These are phyloP conservation scores for Cyberlindnera euphorbiiphila DNA, from an alignment of 805 yeast genomes.

Conservation along the genomic window DNA sequence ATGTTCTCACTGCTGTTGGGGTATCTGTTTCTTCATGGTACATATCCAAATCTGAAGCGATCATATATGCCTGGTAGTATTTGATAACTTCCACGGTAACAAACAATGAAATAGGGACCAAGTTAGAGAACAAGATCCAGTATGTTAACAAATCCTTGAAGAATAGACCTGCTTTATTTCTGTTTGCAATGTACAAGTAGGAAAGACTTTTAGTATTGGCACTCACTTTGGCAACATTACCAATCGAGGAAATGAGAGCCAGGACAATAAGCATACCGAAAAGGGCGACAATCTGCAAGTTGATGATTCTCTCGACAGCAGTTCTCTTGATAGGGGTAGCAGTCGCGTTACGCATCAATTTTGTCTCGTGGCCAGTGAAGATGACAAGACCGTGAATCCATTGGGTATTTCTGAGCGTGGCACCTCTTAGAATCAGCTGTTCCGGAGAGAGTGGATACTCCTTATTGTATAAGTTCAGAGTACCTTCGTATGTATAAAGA, in stretches of 20 bases:
- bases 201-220: conserved; percentile 49
- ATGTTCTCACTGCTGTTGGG: conserved; percentile 92
- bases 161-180: conserved; percentile 64
- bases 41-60: conserved; percentile 91
- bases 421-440: conserved; percentile 90
- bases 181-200: conserved; percentile 66
- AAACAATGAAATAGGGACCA: conserved; percentile 95
- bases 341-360: conserved; percentile 96
- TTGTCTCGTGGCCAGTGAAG: conserved; percentile 98
- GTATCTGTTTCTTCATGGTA: conserved; percentile 85
- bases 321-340: conserved; percentile 98
- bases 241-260: conserved; percentile 78
- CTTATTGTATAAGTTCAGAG: conserved; percentile 50
- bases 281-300: conserved; percentile 83
- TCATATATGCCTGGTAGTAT: conserved; percentile 91
- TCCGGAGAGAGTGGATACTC: conserved; percentile 81
- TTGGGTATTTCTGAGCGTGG: conserved; percentile 87
- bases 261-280: conserved; percentile 75
- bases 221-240: conserved; percentile 73
- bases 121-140: conserved; percentile 93
- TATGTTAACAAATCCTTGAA: conserved; percentile 86
- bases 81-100: conserved; percentile 96
- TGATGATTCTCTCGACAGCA: conserved; percentile 93
- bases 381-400: conserved; percentile 94
- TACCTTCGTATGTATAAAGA: conserved; percentile 92